These are phyloP conservation scores for Torulaspora microellipsoides DNA, from an alignment of 805 yeast genomes.

Conservation along the genomic window DNA sequence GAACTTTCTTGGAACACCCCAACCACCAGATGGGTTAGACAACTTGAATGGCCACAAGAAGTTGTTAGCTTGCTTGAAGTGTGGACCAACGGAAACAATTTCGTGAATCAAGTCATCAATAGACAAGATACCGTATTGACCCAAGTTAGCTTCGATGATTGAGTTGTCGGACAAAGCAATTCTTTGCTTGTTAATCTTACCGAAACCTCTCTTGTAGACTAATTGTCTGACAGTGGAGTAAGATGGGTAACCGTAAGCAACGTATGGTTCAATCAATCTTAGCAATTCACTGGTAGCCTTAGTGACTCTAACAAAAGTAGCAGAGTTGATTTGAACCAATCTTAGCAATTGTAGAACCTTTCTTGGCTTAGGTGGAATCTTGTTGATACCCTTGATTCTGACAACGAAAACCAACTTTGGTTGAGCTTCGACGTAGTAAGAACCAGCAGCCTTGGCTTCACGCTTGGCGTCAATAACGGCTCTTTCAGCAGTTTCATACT, in stretches of 20 bases:
- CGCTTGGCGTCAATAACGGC: constrained; percentile 83
- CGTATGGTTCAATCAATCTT: constrained; percentile 92
- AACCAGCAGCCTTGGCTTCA: constrained; percentile 89
- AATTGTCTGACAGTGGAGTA: constrained; percentile 87
- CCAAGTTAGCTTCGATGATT: constrained; percentile 81
- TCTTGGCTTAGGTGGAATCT: constrained; percentile 99
- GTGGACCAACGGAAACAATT: constrained; percentile 94
- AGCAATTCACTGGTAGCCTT: constrained; percentile 91
- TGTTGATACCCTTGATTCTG: constrained; percentile 99
- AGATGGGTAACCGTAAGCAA: constrained; percentile 97
- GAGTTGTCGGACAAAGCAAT: constrained; percentile 82
- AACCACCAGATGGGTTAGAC: constrained; percentile 96
- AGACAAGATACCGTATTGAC: constrained; percentile 89
- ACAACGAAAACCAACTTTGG: constrained; percentile 90
- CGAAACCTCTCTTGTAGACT: constrained; percentile 96
- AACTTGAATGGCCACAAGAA: constrained; percentile 97
- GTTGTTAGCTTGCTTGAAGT: constrained; percentile 98
- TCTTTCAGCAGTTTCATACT: constrained; percentile 90
- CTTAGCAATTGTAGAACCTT: constrained; percentile 93
- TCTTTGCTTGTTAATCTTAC: constrained; percentile 96
- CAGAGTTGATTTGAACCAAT: constrained; percentile 90
- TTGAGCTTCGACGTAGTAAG: constrained; percentile 94
- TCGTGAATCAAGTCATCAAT: constrained; percentile 95
- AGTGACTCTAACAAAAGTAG: constrained; percentile 92
- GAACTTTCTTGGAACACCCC: constrained; percentile 97